phyloP scores from a whole-genome alignment of 805 yeast genomes.

The Wickerhamomyces mucosus region DNA sequence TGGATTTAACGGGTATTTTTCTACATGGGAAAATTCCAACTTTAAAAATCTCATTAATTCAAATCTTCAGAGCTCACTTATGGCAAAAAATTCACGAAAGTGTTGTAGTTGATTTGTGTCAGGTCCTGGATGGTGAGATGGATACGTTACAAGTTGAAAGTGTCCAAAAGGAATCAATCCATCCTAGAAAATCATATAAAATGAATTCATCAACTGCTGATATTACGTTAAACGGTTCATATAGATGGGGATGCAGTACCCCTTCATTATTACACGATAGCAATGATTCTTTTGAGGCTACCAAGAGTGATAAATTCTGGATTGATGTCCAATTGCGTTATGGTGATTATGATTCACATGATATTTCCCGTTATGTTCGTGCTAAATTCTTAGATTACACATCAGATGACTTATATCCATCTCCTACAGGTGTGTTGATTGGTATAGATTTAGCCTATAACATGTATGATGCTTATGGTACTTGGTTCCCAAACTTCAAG shows the following conservation, averaged over 20 bases:
- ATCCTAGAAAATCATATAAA: constrained; percentile 93
- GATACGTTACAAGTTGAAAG: constrained; percentile 74
- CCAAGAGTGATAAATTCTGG: constrained; percentile 70
- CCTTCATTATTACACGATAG: constrained; percentile 76
- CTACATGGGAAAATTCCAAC: constrained; percentile 98
- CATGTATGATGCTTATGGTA: constrained; percentile 93
- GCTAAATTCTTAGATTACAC: constrained; percentile 93
- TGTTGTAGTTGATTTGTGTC: constrained; percentile 86
- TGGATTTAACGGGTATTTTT: constrained; percentile 94
- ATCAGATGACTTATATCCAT: constrained; percentile 81
- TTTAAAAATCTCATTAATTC: constrained; percentile 87
- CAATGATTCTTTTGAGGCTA: constrained; percentile 52
- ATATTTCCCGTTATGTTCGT: constrained; percentile 85
- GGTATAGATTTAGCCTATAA: constrained; percentile 93
- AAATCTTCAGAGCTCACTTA: constrained; percentile 92
- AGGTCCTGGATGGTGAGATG: constrained; percentile 80
- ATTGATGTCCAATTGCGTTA: constrained; percentile 89
- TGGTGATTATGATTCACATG: constrained; percentile 98
- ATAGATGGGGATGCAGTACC: constrained; percentile 72
- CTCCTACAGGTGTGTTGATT: constrained; percentile 85
- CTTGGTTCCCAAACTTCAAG: constrained; percentile 95
- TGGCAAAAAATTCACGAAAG: constrained; percentile 99
- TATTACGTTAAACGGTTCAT: constrained; percentile 62
- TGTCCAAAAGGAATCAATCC: constrained; percentile 87
- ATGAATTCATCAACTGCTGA: constrained; percentile 97